These are phyloP conservation scores for Aspergillus puulaauensis DNA, from an alignment of 2,329 filamentous ascomycete species.

Conservation along the genomic window DNA sequence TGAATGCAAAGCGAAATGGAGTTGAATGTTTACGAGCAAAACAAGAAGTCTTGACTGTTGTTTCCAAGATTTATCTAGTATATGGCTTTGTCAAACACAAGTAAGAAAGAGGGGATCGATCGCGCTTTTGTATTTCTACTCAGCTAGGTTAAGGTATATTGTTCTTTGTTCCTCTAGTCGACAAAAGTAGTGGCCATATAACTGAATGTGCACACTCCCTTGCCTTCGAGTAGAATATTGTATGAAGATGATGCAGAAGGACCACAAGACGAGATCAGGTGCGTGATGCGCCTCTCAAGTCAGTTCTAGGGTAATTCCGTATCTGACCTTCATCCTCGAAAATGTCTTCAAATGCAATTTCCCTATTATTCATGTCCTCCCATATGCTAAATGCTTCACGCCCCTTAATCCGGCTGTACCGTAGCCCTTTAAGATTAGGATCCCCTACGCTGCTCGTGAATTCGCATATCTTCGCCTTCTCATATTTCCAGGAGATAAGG, in stretches of 20 bases:
- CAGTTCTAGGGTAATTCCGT: background rate
- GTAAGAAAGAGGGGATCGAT: background rate
- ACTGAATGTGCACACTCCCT: background rate
- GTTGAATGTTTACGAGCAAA: too few relatives aligned
- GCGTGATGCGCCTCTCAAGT: background rate
- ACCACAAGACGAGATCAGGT: background rate
- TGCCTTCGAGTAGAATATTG: too few relatives aligned
- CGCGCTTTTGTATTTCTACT: background rate
- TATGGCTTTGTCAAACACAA: background rate
- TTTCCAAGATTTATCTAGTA: too few relatives aligned
- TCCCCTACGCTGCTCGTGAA: background rate
- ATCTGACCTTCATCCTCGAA: background rate
- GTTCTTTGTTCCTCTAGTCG: background rate
- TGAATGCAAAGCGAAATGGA: too few relatives aligned
- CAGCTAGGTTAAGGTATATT: background rate
- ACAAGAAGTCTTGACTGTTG: too few relatives aligned
- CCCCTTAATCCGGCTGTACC: background rate
- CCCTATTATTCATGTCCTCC: background rate
- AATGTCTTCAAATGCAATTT: background rate
- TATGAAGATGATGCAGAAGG: background rate
- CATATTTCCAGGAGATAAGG: too few relatives aligned
- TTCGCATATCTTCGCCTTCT: background rate
- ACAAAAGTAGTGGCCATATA: background rate
- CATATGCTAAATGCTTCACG: background rate
- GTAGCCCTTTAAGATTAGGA: background rate